Evolutionary conservation across 768 basidiomycete genomes (phyloP).

Genomic region (Lentinula lateritia): DNA sequence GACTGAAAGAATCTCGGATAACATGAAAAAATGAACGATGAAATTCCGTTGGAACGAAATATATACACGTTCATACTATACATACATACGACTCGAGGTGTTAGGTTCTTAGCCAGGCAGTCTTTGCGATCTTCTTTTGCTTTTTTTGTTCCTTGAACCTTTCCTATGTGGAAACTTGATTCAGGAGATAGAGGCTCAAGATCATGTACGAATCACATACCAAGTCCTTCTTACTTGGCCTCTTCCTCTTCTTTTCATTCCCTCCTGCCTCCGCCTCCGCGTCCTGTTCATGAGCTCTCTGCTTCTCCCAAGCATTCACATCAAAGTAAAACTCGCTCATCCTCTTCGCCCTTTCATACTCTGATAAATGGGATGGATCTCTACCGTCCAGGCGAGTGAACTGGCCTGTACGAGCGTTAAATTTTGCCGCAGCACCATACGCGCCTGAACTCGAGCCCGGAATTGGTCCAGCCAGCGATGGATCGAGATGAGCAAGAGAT

Average conservation of each 20-base stretch:
- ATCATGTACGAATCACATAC: slow-evolving; percentile 28
- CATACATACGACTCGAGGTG: background rate
- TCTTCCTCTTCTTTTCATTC: slow-evolving; percentile 68
- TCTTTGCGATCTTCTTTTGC: slow-evolving; percentile 81
- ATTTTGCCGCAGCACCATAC: slow-evolving; percentile 59
- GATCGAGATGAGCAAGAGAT: slow-evolving; percentile 74
- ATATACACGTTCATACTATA: background rate
- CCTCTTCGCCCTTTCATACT: slow-evolving; percentile 75
- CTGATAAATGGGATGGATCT: slow-evolving; percentile 71
- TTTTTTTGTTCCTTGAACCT: slow-evolving; percentile 81
- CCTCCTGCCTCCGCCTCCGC: slow-evolving; percentile 38
- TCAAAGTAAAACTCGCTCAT: slow-evolving; percentile 91
- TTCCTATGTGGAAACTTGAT: slow-evolving; percentile 40
- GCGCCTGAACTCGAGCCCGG: slow-evolving; percentile 27
- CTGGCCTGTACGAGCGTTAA: slow-evolving; percentile 77
- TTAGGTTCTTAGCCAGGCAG: slow-evolving; percentile 78
- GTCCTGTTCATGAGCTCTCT: slow-evolving; percentile 45
- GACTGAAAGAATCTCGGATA: background rate
- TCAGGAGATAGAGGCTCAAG: slow-evolving; percentile 12
- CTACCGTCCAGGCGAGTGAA: slow-evolving; percentile 64
- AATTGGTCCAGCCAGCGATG: slow-evolving; percentile 46
- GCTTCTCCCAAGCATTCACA: slow-evolving; percentile 71
- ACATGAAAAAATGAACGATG: background rate
- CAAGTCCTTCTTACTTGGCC: slow-evolving; percentile 78
- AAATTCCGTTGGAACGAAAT: background rate